Evolutionary conservation across 192 early-diverging fungal genomes (phyloP).

Genomic region (Entophlyctis luteolus): DNA sequence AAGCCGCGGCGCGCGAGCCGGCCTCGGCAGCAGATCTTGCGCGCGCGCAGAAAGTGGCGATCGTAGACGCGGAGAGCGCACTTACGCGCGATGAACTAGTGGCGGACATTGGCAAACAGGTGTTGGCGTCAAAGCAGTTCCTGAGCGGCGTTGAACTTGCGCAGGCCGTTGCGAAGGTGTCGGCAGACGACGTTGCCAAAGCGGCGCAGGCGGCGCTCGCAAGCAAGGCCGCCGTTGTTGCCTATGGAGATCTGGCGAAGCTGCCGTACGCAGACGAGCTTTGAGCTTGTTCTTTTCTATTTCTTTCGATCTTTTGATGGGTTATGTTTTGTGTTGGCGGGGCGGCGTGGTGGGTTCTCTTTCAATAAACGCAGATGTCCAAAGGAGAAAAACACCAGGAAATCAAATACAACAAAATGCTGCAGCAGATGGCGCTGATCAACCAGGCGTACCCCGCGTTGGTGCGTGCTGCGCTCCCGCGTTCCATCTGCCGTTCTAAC

Average conservation of each 20-base stretch:
- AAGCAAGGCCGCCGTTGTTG: conserved; percentile 73
- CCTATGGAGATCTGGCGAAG: conserved; percentile 64
- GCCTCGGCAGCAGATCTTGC: conserved; percentile 34
- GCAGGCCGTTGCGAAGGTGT: conserved; percentile 58
- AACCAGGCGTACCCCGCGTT: too few species aligned
- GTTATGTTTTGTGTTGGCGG: too few species aligned
- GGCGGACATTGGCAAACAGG: conserved; percentile 35
- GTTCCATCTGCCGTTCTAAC: too few species aligned
- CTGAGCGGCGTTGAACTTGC: conserved; percentile 54
- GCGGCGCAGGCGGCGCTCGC: conserved; percentile 61
- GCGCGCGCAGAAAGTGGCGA: conserved; percentile 48
- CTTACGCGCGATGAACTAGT: conserved; percentile 27
- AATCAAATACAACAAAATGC: too few species aligned
- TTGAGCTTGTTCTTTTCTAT: too few species aligned
- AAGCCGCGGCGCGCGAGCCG: conserved; percentile 34
- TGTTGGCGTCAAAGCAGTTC: conserved; percentile 22
- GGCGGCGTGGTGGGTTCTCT: too few species aligned
- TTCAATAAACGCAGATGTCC: too few species aligned
- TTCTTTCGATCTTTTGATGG: too few species aligned
- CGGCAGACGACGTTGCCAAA: conserved; percentile 56
- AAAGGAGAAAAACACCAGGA: too few species aligned
- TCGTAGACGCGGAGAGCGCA: conserved; percentile 42
- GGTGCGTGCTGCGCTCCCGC: too few species aligned
- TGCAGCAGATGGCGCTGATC: too few species aligned
- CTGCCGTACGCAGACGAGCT: conserved; percentile 78